These are phyloP conservation scores for Parmales sp. DNA, from an alignment of 108 stramenopile species.

Conservation along the genomic window DNA sequence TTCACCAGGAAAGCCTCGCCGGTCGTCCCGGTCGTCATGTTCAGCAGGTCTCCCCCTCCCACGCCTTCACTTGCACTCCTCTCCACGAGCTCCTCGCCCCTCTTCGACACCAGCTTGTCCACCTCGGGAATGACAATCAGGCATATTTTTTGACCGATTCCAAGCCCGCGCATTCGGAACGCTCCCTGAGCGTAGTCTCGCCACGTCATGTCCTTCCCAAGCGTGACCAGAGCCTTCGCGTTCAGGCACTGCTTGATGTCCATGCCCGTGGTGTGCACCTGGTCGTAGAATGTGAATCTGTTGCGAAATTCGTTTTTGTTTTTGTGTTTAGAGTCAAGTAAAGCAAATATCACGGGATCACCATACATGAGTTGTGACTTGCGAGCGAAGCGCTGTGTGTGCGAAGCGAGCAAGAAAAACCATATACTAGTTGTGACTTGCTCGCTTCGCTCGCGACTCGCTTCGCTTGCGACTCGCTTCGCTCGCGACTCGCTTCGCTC, in stretches of 20 bases:
- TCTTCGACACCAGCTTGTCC: conserved; percentile 36
- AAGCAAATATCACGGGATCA: too few species aligned
- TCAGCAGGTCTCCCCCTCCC: not conserved
- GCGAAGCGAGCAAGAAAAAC: too few species aligned
- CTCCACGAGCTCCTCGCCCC: not conserved
- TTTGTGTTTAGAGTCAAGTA: too few species aligned
- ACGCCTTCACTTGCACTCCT: not conserved
- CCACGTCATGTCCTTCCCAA: conserved; percentile 95
- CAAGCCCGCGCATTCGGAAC: conserved; percentile 93
- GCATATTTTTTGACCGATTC: conserved; percentile 82
- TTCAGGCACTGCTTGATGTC: conserved; percentile 89
- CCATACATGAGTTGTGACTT: too few species aligned
- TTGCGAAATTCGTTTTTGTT: too few species aligned
- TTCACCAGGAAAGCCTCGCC: conserved; percentile 56
- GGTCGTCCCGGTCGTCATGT: not conserved
- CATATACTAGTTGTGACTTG: too few species aligned
- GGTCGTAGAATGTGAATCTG: conserved; percentile 94
- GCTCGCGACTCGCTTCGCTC: too few species aligned
- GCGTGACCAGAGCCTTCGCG: conserved; percentile 77
- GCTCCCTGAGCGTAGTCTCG: conserved; percentile 93
- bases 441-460: too few species aligned
- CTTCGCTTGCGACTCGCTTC: too few species aligned
- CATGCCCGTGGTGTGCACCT: conserved; percentile 97
- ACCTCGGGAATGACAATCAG: conserved; percentile 87
- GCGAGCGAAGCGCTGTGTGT: too few species aligned